Base-by-base conservation (phyloP, 495 filamentous ascomycete species). In the Echria macrotheca region DNA sequence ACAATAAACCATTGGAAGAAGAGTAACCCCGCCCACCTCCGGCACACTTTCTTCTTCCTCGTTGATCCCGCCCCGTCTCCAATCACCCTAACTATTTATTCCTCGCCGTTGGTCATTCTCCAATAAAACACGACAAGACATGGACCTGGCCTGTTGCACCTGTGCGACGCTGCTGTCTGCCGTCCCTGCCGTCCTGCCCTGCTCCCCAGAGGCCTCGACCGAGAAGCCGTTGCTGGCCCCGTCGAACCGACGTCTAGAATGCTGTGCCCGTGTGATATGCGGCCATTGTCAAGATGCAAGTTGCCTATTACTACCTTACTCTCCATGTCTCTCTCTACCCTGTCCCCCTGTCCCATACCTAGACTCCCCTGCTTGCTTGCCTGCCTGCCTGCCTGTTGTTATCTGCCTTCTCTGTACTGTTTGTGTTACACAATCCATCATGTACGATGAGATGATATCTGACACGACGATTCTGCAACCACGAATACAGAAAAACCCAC, bases 191-290 rank as follows among this genome's bases (percentile, higher is more conserved):
- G 38, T 60, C 64, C 31, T n/a, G 50, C 25, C 57, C 61, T 33
- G 72, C 76, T 49, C 70, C 65, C 10, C 78, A 83, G 64, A 83
- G 81, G 58, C 72, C 75, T 12, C 28, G 50, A 72, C 65, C 10
- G 79, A 83, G 64, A 83, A 82, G 58, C 72, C 75, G n/a, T 59
- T n/a, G n/a, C n/a, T n/a, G n/a, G n/a, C 71, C 9, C 64, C 69
- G 3, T 58, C 69, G 22, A 66, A 81, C 56, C 67, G 79, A 8
- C 65, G 64, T 28, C 66, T 84, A 36, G 68, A 71, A 33, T 90
- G 86, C 64, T 91, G 86, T 57, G 66, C 65, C 24, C 73, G 87
- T 36, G 64, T 73, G 8, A 85, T 89, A 53, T 90, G 87, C 58
- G 74, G 77, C 3, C 66, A 66, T 32, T 91, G 87, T 69, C 78